Percentiles rank a stretch among this genome's conserved stretches.
These are phyloP conservation scores for Metarhizium brunneum DNA, from an alignment of 2,329 filamentous ascomycete genomes.

Conservation along the genomic window DNA sequence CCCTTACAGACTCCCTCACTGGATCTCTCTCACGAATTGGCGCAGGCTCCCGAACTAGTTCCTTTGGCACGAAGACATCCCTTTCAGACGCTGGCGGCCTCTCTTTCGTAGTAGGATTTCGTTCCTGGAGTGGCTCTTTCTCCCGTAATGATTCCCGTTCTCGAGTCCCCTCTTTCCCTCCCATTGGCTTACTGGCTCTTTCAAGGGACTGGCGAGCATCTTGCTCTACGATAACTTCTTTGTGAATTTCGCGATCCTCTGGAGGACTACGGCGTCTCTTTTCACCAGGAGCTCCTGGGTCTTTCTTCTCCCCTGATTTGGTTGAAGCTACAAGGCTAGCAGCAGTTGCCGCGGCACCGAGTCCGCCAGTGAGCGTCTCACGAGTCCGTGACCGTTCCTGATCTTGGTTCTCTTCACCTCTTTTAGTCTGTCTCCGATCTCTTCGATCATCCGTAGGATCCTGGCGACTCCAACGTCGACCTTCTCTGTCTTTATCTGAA, in stretches of 20 bases:
- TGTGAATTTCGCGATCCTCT: conserved; percentile 18
- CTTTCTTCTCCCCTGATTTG: conserved; percentile 28
- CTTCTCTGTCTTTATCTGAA: conserved; percentile 19
- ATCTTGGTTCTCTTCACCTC: conserved; percentile 19
- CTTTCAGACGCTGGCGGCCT: background rate
- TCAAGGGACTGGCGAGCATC: conserved; percentile 5
- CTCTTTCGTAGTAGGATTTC: background rate
- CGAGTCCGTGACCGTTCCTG: conserved; percentile 33
- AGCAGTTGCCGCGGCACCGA: conserved; percentile 39
- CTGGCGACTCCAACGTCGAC: conserved; percentile 17
- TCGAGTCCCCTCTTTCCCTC: conserved; percentile 1
- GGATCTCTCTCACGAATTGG: conserved; percentile 5
- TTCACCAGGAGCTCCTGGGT: conserved; percentile 20
- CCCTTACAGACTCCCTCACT: conserved; percentile 18
- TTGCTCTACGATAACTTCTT: conserved; percentile 13
- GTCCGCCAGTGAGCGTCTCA: conserved; percentile 38
- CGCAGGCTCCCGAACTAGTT: background rate
- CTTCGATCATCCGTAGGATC: conserved; percentile 16
- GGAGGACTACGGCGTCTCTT: conserved; percentile 21
- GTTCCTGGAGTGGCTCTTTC: background rate
- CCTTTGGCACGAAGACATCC: conserved; percentile 5
- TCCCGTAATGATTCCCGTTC: conserved; percentile 2
- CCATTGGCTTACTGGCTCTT: conserved; percentile 1
- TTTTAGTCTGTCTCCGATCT: conserved; percentile 20
- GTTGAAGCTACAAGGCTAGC: conserved; percentile 32